Conservation (phyloP, 345 rosid species). For the Cardamine resedifolia region DNA sequence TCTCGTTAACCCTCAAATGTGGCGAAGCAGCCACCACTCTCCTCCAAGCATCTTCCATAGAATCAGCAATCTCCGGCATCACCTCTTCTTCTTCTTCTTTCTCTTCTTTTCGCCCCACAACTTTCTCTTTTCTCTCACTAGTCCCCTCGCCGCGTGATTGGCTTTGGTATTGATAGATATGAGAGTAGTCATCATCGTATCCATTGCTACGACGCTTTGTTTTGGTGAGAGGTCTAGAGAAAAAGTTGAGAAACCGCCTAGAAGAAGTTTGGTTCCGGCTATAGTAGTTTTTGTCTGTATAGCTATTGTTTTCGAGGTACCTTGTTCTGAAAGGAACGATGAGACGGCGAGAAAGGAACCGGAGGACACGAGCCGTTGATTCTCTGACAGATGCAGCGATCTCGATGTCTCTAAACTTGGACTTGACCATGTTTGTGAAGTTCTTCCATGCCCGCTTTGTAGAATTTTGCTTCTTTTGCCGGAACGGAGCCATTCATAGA, state of each 20-base stretch:
- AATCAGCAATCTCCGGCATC: conserved; percentile 40
- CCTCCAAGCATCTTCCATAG: conserved; percentile 82
- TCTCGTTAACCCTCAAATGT: conserved; percentile 71
- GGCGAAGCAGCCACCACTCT: conserved; percentile 74
- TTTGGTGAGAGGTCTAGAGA: conserved; percentile 25
- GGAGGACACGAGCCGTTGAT: conserved; percentile 42
- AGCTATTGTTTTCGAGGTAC: conserved; percentile 38
- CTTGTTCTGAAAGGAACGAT: conserved; percentile 48
- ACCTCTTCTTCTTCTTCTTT: conserved; percentile 27
- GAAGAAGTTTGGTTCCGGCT: conserved; percentile 26
- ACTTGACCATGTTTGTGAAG: conserved; percentile 45
- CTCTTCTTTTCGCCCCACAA: conserved; percentile 17
- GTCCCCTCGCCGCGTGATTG: conserved; percentile 25
- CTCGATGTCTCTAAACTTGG: conserved; percentile 47
- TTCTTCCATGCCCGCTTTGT: conserved; percentile 64
- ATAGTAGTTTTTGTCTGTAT: conserved; percentile 16
- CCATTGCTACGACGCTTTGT: conserved; percentile 23
- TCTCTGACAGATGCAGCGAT: conserved; percentile 48
- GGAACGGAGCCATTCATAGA: conserved; percentile 45
- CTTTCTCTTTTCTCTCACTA: conserved; percentile 21
- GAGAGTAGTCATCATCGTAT: conserved; percentile 31
- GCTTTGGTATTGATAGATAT: conserved; percentile 30
- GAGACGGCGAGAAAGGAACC: conserved; percentile 49
- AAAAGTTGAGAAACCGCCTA: conserved; percentile 34
- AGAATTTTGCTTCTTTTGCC: conserved; percentile 56